Conservation (phyloP, 1,284 basidiomycete genomes). For the Irpex lacteus region DNA sequence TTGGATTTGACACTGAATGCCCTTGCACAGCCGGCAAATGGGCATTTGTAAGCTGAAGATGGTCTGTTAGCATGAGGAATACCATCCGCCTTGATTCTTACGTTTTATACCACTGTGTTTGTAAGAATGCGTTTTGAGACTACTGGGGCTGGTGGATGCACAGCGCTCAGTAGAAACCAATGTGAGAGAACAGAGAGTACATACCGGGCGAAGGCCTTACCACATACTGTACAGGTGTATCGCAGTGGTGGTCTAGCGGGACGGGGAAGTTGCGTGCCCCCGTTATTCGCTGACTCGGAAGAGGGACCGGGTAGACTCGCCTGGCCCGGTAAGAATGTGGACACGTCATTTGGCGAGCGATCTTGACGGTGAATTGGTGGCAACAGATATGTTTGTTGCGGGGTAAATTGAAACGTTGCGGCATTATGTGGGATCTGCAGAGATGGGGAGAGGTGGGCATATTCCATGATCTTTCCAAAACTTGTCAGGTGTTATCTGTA, state of each 20-base stretch:
- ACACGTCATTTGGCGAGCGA: no score
- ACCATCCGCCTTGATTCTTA: not conserved
- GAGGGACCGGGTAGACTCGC: no score
- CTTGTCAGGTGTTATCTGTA: no score
- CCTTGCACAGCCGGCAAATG: constrained; percentile 1
- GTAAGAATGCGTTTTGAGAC: constrained; percentile 1
- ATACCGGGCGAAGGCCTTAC: constrained; percentile 1
- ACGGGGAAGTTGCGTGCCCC: not conserved
- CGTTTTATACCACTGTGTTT: constrained; percentile 3
- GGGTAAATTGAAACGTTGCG: no score
- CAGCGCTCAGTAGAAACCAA: not conserved
- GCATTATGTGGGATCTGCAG: no score
- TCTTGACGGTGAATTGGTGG: no score
- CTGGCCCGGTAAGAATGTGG: no score
- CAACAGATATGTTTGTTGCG: no score
- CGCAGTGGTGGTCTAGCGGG: not conserved
- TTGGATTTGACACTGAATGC: constrained; percentile 8
- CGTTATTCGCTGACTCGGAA: no score
- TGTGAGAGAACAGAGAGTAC: not conserved
- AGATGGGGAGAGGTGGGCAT: no score
- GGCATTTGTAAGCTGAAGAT: constrained; percentile 2
- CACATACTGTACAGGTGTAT: constrained; percentile 4
- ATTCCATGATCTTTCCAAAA: no score
- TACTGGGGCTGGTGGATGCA: constrained; percentile 1
- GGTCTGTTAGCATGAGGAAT: not conserved